Base-by-base conservation (phyloP, 148 eudicot species). In the Rhododendron griersonianum region DNA sequence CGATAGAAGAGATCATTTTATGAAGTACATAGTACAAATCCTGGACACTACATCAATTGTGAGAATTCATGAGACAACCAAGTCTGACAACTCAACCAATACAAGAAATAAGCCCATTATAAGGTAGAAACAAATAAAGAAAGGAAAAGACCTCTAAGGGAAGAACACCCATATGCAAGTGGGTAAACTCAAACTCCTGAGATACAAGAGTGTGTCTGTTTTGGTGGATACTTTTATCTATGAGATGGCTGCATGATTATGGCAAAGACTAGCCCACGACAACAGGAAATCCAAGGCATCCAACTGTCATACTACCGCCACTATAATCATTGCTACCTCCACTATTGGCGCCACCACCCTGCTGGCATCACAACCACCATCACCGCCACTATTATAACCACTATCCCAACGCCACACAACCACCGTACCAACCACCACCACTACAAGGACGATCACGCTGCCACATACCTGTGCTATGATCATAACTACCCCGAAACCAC, bases 121-220 rank as follows among this genome's bases (percentile, higher is more conserved):
- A 6, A 7, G 45, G 7, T 41, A 41, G 1, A 6, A 6, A 41
- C 45, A 41, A 41, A 41, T 1, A 41, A 5, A 41, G 7, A 41
- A 41, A 41, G 8, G 0, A 41, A 41, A 41, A 41, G 7, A 0
- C 1, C 8, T 41, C 1, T 41, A 41, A 41, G 7, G 44, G 44
- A 41, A 41, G 7, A 41, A 41, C 7, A 41, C 0, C 0, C 1
- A 41, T 41, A 0, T 0, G 45, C 1, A 41, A 0, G 7, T 41
- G 1, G 1, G 8, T 41, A 5, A 8, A 6, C 7, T 41, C 1
- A 0, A 41, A 41, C 45, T 41, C 7, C 0, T 6, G 45, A 41
- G 45, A 41, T 41, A 41, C 0, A 41, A 6, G 7, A 41, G 45
- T 41, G n/a, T 11, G 35, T 69, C 30, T 23, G 69, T 63, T 28